These are phyloP conservation scores for Dioszegia aurantiaca DNA, from an alignment of 768 basidiomycete genomes.

Conservation along the genomic window DNA sequence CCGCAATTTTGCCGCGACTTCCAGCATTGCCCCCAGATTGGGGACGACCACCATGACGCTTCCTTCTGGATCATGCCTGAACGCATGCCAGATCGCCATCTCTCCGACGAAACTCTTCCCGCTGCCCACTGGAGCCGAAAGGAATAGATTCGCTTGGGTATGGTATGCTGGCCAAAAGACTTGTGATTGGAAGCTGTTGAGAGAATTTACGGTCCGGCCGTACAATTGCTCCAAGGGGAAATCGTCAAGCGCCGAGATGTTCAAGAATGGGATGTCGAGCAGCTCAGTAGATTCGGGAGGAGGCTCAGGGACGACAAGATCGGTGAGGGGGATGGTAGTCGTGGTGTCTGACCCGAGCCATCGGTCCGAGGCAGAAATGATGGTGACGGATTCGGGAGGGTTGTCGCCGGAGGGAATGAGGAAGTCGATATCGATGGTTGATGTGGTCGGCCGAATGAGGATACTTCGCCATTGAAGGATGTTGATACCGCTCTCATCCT, in stretches of 20 bases:
- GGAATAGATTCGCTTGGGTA: slow-evolving; percentile 64
- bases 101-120: slow-evolving; percentile 77
- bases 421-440: slow-evolving; percentile 67
- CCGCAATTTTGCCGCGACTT: slow-evolving; percentile 54
- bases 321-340: slow-evolving; percentile 62
- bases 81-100: slow-evolving; percentile 64
- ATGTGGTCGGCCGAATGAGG: slow-evolving; percentile 66
- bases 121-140: slow-evolving; percentile 74
- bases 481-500: slow-evolving; percentile 73
- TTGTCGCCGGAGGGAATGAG: slow-evolving; percentile 67
- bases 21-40: slow-evolving; percentile 60
- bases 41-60: slow-evolving; percentile 69
- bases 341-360: slow-evolving; percentile 92
- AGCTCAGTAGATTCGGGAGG: slow-evolving; percentile 63
- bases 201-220: slow-evolving; percentile 56
- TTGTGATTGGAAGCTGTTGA: slow-evolving; percentile 89
- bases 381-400: slow-evolving; percentile 65
- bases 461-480: slow-evolving; percentile 79
- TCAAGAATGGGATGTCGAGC: slow-evolving; percentile 72
- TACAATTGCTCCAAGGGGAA: slow-evolving; percentile 57
- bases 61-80: slow-evolving; percentile 55
- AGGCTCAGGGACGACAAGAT: slow-evolving; percentile 69
- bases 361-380: slow-evolving; percentile 79
- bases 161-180: slow-evolving; percentile 75
- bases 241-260: slow-evolving; percentile 59